Evolutionary conservation across 805 yeast genomes (phyloP).

Genomic region (Martiniozyma abietophila): DNA sequence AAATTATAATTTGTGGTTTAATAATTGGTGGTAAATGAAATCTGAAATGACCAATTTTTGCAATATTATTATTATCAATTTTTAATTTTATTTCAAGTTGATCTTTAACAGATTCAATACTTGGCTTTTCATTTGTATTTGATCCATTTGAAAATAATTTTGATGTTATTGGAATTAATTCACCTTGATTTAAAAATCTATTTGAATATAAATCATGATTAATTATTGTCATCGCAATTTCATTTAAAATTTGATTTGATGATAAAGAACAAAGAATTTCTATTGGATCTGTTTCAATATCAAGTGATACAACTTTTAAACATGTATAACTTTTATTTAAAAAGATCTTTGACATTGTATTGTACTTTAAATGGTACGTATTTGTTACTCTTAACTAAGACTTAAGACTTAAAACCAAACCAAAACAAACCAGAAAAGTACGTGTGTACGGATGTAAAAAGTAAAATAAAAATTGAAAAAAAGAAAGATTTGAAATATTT

Average conservation of each 20-base stretch:
- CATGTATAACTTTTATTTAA: conserved; percentile 18
- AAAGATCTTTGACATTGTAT: conserved; percentile 23
- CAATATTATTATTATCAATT: conserved; percentile 10
- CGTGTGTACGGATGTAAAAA: too few relatives aligned
- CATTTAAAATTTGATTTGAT: conserved; percentile 13
- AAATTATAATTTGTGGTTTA: conserved; percentile 21
- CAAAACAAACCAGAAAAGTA: too few relatives aligned
- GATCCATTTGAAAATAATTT: conserved; percentile 17
- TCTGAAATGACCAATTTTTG: conserved; percentile 22
- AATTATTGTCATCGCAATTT: conserved; percentile 17
- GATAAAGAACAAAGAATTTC: conserved; percentile 18
- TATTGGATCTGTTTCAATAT: conserved; percentile 10
- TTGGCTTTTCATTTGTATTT: conserved; percentile 16
- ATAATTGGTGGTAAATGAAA: conserved; percentile 20
- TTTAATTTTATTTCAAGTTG: conserved; percentile 19
- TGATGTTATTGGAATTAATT: conserved; percentile 17
- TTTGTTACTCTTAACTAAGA: too few relatives aligned
- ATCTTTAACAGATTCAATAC: conserved; percentile 16
- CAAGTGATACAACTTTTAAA: conserved; percentile 13
- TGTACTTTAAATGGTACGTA: not conserved
- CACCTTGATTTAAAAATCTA: not conserved
- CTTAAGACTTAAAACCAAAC: too few relatives aligned
- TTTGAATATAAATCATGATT: conserved; percentile 16
- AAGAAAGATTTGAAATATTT: too few relatives aligned
- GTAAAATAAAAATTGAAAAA: too few relatives aligned